phyloP scores from a whole-genome alignment of 208 protist genomes.

The Trypanosoma theileri region DNA sequence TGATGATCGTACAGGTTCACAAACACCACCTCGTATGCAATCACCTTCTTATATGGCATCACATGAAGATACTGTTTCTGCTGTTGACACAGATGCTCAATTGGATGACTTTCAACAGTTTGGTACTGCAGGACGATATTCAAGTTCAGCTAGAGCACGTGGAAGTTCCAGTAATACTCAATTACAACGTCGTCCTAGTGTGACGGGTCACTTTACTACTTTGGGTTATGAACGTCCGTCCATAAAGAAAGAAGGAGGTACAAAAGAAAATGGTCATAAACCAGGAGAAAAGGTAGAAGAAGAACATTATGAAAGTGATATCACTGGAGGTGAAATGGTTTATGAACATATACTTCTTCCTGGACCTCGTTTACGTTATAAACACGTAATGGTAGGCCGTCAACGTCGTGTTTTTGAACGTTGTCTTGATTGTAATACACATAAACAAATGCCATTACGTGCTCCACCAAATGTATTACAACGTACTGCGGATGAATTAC shows the following conservation, averaged over 20 bases:
- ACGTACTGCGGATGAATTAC: slow-evolving; percentile 73
- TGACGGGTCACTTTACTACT: slow-evolving; percentile 17
- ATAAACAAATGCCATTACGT: slow-evolving; percentile 83
- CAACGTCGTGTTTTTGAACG: slow-evolving; percentile 71
- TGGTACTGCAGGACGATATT: not conserved
- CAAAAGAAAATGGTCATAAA: slow-evolving; percentile 1
- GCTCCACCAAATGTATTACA: slow-evolving; percentile 64
- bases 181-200: slow-evolving; percentile 18
- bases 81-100: not conserved
- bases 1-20: slow-evolving; percentile 3
- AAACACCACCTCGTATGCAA: not conserved
- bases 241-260: not conserved
- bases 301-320: slow-evolving; percentile 3
- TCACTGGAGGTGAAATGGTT: slow-evolving; percentile 27
- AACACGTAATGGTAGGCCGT: slow-evolving; percentile 45
- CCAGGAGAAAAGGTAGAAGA: not conserved
- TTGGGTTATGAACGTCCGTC: slow-evolving; percentile 21
- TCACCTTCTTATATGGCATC: not conserved
- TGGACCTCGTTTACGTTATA: slow-evolving; percentile 75
- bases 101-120: not conserved
- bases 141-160: not conserved
- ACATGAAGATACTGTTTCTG: not conserved
- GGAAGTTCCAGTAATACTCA: not conserved
- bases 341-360: slow-evolving; percentile 75
- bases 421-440: slow-evolving; percentile 84